Conservation (phyloP, 257 asterid genomes). For the Sherardia arvensis region DNA sequence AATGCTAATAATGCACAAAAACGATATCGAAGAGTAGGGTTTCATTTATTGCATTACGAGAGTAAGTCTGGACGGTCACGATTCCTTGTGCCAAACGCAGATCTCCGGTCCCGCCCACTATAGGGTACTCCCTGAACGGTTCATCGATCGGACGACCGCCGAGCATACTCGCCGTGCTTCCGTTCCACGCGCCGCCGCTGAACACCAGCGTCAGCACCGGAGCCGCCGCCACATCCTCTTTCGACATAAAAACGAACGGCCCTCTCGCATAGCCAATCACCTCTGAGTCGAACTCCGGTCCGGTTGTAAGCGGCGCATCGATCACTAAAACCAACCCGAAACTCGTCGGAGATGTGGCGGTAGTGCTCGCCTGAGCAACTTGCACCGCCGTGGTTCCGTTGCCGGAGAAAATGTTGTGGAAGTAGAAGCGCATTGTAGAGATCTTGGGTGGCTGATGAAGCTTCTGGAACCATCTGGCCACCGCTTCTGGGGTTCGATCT, state of each 20-base stretch:
- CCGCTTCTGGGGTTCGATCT: conserved; percentile 23
- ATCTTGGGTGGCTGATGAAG: conserved; percentile 4
- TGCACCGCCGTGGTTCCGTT: not conserved
- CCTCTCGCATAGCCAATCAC: not conserved
- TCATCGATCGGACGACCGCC: not conserved
- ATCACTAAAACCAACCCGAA: not conserved
- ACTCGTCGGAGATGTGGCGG: not conserved
- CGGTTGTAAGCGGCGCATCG: not conserved
- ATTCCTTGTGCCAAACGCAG: not conserved
- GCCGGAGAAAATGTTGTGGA: conserved; percentile 1
- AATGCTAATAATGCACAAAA: not conserved
- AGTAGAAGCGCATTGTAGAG: not conserved
- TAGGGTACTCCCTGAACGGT: not conserved
- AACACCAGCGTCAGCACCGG: not conserved
- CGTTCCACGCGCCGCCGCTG: not conserved
- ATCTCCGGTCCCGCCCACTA: not conserved
- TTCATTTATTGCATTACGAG: not conserved
- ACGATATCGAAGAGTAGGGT: not conserved
- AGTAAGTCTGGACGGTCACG: not conserved
- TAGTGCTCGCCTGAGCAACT: not conserved
- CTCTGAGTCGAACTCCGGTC: not conserved
- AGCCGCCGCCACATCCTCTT: not conserved
- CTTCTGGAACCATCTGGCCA: conserved; percentile 24
- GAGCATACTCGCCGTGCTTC: not conserved
- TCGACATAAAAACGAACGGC: not conserved